Evolutionary conservation across 176 grass and related monocot genomes (phyloP), one percentile per base, ranked within the genome.

Genomic region (Tillandsia fasciculata): DNA sequence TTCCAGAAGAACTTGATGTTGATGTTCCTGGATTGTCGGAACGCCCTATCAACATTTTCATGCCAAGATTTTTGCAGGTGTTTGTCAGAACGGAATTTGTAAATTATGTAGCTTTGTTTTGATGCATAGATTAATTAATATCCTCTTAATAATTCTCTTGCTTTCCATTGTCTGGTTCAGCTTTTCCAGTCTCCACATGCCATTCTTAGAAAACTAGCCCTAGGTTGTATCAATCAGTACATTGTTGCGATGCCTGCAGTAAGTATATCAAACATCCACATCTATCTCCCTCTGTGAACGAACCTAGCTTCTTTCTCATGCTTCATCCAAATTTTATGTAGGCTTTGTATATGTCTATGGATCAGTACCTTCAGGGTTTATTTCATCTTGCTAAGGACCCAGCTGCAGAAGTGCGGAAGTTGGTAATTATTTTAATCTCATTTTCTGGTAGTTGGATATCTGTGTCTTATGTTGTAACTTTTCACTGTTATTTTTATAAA

Each of bases 291-390:
- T 72, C 42, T 72, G 64, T 61, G 24, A 48, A 11, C 49, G 15
- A 49, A 70, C 67, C 22, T 47, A 15, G 53, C 54, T 70, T 42
- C 42, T 64, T 17, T 49, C 64, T 65, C 14, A 64, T 75, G 72
- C 17, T 74, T 70, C 28, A 23, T 78, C 48, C 76, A 10, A 50
- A 73, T 84, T 51, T 63, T 66, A 9, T 63, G 70, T 73, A 97
- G 93, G 89, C 86, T 2, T 63, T 97, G 61, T 92, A 90, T 54
- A 85, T 97, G 89, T 85, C 93, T 63, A 92, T 92, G 89, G 89
- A 97, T 75, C 89, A 87, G 72, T 97, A 97, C 74, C 82, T 97
- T 71, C 93, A 97, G 74, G 86, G 93, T 52, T 87, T 97, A 66
- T 97, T 97, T 70, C 78, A 68, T 82, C 93, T 97, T 80, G 89